Evolutionary conservation across 805 yeast species (phyloP), one percentile per base, ranked within the genome.

Genomic region (Teunomyces stri): DNA sequence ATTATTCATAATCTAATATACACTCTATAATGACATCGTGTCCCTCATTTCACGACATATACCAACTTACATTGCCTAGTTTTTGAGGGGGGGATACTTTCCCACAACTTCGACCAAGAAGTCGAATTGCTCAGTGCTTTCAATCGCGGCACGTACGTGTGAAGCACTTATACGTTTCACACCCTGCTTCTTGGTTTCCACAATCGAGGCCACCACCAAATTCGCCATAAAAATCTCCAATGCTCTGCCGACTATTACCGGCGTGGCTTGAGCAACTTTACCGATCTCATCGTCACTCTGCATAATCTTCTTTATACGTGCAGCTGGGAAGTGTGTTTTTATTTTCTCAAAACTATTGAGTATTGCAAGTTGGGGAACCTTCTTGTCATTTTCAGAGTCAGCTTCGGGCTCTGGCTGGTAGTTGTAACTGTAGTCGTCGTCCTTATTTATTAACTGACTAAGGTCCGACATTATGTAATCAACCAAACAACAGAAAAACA

Each of bases 261-360:
- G 99, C 2, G 99, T 95, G 1, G 97, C 97, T 62, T 91, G 97
- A 3, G 99, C 97, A 4, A 94, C 98, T 63, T 94, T 94, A 2
- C 99, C 99, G 39, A 94, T 91, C 53, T 94, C 99, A 53, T 94
- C 99, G 66, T 94, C 99, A 25, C 95, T 84, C 63, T 94, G 99
- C 97, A 94, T 92, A 49, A 94, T 81, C 59, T 94, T 89, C 73
- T 94, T 94, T 59, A 94, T 90, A 52, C 98, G 81, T 2, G 98
- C 98, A 4, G 90, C 87, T 4, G 96, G 96, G 65, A 87, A 87
- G 61, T 87, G 95, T 30, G 94, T 87, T 64, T 85, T 86, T 53
- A 87, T 83, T 49, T 67, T 71, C 45, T 74, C 76, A 52, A 75
- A 79, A 15, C 67, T 62, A 18, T 51, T 51, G 41, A 66, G 53